Evolutionary conservation across 2,329 filamentous ascomycete species (phyloP), one percentile per base, ranked within the genome.

Genomic region (Diaporthe helianthi): DNA sequence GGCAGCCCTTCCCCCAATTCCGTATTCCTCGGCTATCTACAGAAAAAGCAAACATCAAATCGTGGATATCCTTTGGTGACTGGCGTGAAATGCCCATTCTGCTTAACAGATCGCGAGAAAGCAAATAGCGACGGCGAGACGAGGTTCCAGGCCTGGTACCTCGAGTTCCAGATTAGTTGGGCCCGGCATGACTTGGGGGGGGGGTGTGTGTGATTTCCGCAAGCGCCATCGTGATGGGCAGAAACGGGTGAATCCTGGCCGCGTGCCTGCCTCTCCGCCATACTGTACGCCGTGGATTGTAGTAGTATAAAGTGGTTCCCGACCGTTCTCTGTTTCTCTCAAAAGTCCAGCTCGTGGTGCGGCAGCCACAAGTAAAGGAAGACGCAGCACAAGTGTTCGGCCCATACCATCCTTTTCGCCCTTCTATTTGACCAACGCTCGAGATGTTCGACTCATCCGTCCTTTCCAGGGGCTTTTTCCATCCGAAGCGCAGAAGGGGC

Each of bases 81-180:
- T 46, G 64, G 51, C 52, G 58, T 71, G 65, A 69, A 51, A 72
- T 73, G 72, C 70, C 69, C 65, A 66, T 70, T 65, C 67, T 69
- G 65, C 60, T 70, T 64, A 64, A 68, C 53, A 47, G 53, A 52
- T 53, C 67, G 58, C 58, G 33, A 63, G 36, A 71, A 72, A 71
- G 49, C 67, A 70, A 65, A 72, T 72, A 69, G 64, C 73, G 69
- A 72, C 71, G 74, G 72, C 73, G 71, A 77, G 31, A 24, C 46
- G 73, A 78, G 74, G 75, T 75, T 73, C 73, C 71, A 71, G 75
- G 70, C 69, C 73, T 74, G 73, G 69, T 70, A 72, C 68, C 68
- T 70, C 68, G 60, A 67, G 67, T 61, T 67, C 64, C 68, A 68
- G 51, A 71, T 64, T 67, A 73, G 71, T 72, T 74, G 68, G n/a